phyloP scores from a whole-genome alignment of 2,329 filamentous ascomycete species.

The Cryphonectria nitschkei region DNA sequence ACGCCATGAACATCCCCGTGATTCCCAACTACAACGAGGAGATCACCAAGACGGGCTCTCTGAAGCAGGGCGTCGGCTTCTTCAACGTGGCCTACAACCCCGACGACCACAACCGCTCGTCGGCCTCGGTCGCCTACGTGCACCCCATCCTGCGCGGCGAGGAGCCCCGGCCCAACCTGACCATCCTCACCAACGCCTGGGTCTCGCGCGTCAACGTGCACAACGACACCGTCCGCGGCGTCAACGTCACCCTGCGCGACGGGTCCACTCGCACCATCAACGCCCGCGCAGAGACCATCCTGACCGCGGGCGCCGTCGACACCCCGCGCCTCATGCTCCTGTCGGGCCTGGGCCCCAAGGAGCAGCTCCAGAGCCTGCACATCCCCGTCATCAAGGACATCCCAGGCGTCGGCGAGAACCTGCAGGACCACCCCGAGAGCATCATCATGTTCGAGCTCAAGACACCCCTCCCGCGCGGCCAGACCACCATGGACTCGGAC shows the following conservation, averaged over 20 bases:
- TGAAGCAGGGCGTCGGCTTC: slow-evolving; percentile 82
- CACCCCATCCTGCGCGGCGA: slow-evolving; percentile 86
- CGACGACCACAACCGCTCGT: slow-evolving; percentile 81
- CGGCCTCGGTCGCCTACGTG: slow-evolving; percentile 88
- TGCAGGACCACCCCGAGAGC: slow-evolving; percentile 63
- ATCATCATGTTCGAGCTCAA: slow-evolving; percentile 78
- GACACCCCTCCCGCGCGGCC: slow-evolving; percentile 72
- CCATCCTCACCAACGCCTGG: slow-evolving; percentile 85
- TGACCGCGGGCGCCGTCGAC: slow-evolving; percentile 80
- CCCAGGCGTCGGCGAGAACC: slow-evolving; percentile 63
- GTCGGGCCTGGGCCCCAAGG: slow-evolving; percentile 59
- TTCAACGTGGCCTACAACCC: slow-evolving; percentile 92
- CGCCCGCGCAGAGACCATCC: slow-evolving; percentile 75
- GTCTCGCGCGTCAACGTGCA: slow-evolving; percentile 79
- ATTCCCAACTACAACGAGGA: slow-evolving; percentile 86
- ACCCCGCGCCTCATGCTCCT: slow-evolving; percentile 70
- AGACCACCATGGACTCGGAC: slow-evolving; percentile 91
- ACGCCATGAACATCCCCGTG: slow-evolving; percentile 78
- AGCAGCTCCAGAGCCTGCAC: slow-evolving; percentile 56
- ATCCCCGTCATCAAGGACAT: slow-evolving; percentile 61
- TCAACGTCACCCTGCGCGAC: slow-evolving; percentile 65
- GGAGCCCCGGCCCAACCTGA: slow-evolving; percentile 82
- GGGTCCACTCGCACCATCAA: slow-evolving; percentile 59
- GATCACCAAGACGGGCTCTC: slow-evolving; percentile 72
- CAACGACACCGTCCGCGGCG: slow-evolving; percentile 71